Base-by-base conservation (phyloP, 495 filamentous ascomycete species). In the Xylaria longipes region DNA sequence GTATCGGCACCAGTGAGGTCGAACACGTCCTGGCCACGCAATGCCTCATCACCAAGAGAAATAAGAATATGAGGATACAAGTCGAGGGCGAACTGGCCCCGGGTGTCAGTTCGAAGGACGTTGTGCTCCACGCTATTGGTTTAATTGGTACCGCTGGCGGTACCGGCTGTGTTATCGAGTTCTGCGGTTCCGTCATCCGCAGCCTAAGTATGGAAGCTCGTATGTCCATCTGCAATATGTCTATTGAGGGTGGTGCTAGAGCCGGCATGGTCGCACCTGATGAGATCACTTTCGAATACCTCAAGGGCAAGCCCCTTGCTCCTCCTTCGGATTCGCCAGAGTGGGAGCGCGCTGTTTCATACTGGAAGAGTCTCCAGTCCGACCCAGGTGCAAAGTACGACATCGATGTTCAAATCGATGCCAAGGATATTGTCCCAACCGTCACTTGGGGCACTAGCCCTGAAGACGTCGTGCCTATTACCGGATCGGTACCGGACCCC, bases 211-310 rank as follows among this genome's bases (percentile, higher is more conserved):
- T 99, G 89, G 96, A 99, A 80, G 96, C 96, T 46, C 91, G 96
- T 76, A 98, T 99, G 95, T 97, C 94, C 68, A 96, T 99, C 79
- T 98, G 96, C 84, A 99, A 99, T 85, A 99, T 99, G 96, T 94
- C 95, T n/a, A 98, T 98, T 79, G 96, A 99, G 85, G 96, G 84
- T 70, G 96, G 96, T 83, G 96, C 96, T 48, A 88, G 96, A 84
- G 95, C 96, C 69, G 96, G 96, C 71, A 95, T 99, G 93, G 90
- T 99, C 68, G 96, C 96, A 33, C 96, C 96, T 3, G 96, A 99
- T 72, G 91, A 97, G 80, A 93, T 86, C 56, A 98, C 96, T 6
- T 95, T 97, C 76, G 92, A 97, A 74, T 99, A 99, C 79, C 92
- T 99, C 73, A 93, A 95, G 86, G 93, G 90, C 61, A 87, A 91